Percentiles rank a stretch among this genome's conserved stretches.
These are phyloP conservation scores for Aeschynomene evenia DNA, from an alignment of 306 rosid genomes.

Conservation along the genomic window DNA sequence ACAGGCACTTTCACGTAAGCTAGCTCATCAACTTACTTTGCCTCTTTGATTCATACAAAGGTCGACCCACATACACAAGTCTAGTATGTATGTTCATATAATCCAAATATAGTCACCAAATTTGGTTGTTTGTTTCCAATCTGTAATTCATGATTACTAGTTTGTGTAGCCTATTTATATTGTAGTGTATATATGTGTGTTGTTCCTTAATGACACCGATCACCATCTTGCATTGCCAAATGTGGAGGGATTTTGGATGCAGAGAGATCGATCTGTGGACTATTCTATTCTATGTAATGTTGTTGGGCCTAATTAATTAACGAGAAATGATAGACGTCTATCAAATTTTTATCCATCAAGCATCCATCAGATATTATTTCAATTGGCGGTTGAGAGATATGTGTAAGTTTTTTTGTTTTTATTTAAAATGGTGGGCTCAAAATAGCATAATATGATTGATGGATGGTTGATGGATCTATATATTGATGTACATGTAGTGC, in stretches of 20 bases:
- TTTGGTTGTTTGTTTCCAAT: conserved; percentile 1
- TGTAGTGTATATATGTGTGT: too few relatives aligned
- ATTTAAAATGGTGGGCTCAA: too few relatives aligned
- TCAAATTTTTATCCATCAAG: too few relatives aligned
- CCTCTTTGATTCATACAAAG: conserved; percentile 3
- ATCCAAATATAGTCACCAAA: neutral
- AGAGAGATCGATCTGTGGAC: conserved; percentile 21
- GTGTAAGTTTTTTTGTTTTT: too few relatives aligned
- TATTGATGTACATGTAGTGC: too few relatives aligned
- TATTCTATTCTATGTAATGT: conserved; percentile 13
- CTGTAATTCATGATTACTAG: neutral
- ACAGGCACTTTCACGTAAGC: neutral
- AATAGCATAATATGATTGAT: too few relatives aligned
- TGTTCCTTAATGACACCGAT: neutral
- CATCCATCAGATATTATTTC: too few relatives aligned
- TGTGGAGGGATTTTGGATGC: conserved; percentile 19
- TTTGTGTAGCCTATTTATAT: neutral
- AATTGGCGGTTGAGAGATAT: too few relatives aligned
- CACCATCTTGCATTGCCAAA: neutral
- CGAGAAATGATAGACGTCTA: too few relatives aligned
- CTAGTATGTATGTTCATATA: neutral
- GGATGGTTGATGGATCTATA: too few relatives aligned
- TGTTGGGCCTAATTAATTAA: too few relatives aligned
- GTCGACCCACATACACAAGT: neutral
- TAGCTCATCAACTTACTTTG: neutral